These are phyloP conservation scores for Rhazya stricta DNA, from an alignment of 257 asterid species.

Conservation along the genomic window DNA sequence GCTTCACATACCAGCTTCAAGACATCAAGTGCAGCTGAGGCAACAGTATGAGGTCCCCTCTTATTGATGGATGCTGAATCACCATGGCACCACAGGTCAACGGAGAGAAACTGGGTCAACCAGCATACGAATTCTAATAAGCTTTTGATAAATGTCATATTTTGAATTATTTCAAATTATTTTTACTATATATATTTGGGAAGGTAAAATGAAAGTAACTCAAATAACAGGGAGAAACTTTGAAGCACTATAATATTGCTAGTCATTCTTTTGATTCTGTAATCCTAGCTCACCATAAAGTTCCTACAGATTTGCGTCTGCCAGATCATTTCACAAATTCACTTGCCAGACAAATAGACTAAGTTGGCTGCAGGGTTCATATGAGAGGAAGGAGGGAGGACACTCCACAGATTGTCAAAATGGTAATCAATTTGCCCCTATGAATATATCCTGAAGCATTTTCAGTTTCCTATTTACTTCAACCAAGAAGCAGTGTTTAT, in stretches of 20 bases:
- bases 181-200: neutral
- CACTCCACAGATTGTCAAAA: neutral
- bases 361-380: neutral
- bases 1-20: constrained; percentile 70
- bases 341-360: neutral
- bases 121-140: constrained; percentile 25
- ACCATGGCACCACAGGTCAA: constrained; percentile 98
- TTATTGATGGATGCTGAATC: constrained; percentile 80
- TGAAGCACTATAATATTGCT: neutral
- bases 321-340: neutral
- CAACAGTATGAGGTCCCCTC: constrained; percentile 80
- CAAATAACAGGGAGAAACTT: neutral
- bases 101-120: constrained; percentile 83
- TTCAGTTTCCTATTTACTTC: neutral
- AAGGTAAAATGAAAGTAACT: neutral
- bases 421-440: neutral
- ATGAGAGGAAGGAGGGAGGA: neutral
- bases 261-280: neutral
- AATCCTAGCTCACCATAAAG: neutral
- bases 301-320: neutral
- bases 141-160: constrained; percentile 14
- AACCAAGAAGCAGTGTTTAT: neutral
- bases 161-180: neutral
- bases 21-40: constrained; percentile 94
- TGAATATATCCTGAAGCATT: neutral